Percentiles rank a stretch among this genome's conserved stretches.
These are phyloP conservation scores for Calocera cornea DNA, from an alignment of 768 basidiomycete species.

Conservation along the genomic window DNA sequence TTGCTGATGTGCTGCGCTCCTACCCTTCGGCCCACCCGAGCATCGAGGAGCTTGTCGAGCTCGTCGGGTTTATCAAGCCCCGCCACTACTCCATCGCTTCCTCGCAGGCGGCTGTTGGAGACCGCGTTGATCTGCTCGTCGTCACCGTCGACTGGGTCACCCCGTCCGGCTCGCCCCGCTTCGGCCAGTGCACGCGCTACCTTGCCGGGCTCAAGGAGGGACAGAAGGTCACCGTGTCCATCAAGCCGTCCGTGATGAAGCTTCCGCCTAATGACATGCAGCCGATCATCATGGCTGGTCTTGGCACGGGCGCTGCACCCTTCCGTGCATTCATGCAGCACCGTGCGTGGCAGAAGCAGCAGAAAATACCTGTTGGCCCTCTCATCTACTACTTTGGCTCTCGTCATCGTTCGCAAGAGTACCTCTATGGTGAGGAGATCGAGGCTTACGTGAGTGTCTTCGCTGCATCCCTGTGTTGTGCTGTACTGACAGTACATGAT, in stretches of 20 bases:
- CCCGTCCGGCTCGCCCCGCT: constrained; percentile 58
- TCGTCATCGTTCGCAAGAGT: constrained; percentile 87
- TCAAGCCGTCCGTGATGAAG: constrained; percentile 99
- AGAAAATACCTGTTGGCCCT: constrained; percentile 74
- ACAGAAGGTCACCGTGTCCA: constrained; percentile 89
- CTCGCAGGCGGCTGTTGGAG: constrained; percentile 85
- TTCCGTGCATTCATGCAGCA: constrained; percentile 99
- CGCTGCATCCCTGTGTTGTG: constrained; percentile 15
- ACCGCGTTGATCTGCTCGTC: constrained; percentile 86
- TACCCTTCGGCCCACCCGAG: constrained; percentile 69
- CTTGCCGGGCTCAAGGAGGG: constrained; percentile 71
- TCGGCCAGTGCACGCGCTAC: constrained; percentile 94
- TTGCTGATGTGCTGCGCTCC: constrained; percentile 68
- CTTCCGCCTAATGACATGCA: constrained; percentile 72
- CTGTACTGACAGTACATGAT: constrained; percentile 56
- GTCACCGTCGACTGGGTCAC: constrained; percentile 93
- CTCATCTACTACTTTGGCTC: constrained; percentile 98
- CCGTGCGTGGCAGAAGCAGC: constrained; percentile 64
- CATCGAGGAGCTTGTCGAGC: constrained; percentile 72
- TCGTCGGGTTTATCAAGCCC: constrained; percentile 91
- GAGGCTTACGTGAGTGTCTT: constrained; percentile 15
- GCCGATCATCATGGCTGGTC: constrained; percentile 95
- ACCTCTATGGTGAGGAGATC: constrained; percentile 80
- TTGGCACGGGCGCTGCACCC: constrained; percentile 95
- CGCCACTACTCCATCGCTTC: constrained; percentile 97